Evolutionary conservation across 2,329 filamentous ascomycete species (phyloP).

Genomic region (Penicillium sclerotiorum): DNA sequence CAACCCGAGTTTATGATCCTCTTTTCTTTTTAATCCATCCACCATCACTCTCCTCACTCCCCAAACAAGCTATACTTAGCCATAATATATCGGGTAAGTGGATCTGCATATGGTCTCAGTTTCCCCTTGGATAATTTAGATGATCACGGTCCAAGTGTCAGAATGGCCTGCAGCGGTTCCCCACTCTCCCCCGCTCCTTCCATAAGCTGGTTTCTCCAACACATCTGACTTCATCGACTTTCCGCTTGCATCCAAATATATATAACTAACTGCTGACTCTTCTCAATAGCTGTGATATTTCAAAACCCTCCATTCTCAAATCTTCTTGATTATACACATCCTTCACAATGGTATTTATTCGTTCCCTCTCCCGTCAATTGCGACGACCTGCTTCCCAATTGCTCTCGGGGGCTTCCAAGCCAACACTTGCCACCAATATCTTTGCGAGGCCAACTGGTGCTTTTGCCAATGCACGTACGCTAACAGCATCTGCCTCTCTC

Average conservation of each 20-base stretch:
- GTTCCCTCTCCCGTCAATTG: conserved; percentile 60
- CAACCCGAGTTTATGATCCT: neutral
- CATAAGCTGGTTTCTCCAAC: conserved; percentile 1
- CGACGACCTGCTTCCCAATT: conserved; percentile 58
- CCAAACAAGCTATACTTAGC: neutral
- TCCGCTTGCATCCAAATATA: too few relatives aligned
- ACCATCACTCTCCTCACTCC: conserved; percentile 9
- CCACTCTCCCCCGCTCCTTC: neutral
- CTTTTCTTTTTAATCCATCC: conserved; percentile 2
- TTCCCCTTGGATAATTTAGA: neutral
- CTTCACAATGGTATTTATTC: conserved; percentile 66
- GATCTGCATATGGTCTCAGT: neutral
- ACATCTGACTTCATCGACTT: conserved; percentile 3
- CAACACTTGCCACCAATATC: conserved; percentile 22
- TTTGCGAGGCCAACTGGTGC: conserved; percentile 38
- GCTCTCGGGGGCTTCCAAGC: conserved; percentile 46
- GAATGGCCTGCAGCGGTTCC: neutral
- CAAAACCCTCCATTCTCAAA: neutral
- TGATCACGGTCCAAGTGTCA: neutral
- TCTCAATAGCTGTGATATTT: neutral
- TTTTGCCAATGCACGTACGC: conserved; percentile 59
- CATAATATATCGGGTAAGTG: conserved; percentile 2
- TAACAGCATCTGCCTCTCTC: conserved; percentile 66
- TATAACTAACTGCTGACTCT: neutral
- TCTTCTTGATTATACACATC: neutral